Evolutionary conservation across 768 basidiomycete genomes (phyloP).

Genomic region (Mycena galopus): DNA sequence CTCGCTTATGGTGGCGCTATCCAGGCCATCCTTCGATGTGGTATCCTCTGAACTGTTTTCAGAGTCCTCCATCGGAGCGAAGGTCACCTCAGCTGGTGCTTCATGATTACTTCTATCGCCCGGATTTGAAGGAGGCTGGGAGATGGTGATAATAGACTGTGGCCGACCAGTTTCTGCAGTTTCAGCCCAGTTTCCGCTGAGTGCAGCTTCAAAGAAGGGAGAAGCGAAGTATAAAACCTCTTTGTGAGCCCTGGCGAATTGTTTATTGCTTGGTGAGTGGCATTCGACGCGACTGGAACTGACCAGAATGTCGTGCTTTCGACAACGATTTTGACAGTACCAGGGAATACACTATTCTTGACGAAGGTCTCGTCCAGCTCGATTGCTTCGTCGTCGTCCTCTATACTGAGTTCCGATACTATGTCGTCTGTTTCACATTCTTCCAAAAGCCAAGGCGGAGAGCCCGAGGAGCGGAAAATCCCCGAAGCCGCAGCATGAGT

Average conservation of each 20-base stretch:
- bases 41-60: slow-evolving; percentile 60
- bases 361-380: slow-evolving; percentile 88
- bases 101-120: slow-evolving; percentile 59
- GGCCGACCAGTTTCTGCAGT: slow-evolving; percentile 89
- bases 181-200: slow-evolving; percentile 94
- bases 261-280: slow-evolving; percentile 7
- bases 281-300: slow-evolving; percentile 43
- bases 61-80: slow-evolving; percentile 69
- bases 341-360: slow-evolving; percentile 75
- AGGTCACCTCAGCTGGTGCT: slow-evolving; percentile 67
- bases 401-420: slow-evolving; percentile 76
- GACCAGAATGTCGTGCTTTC: slow-evolving; percentile 93
- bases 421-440: slow-evolving; percentile 80
- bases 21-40: slow-evolving; percentile 50
- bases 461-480: slow-evolving; percentile 84
- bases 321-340: slow-evolving; percentile 92
- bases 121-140: slow-evolving; percentile 75
- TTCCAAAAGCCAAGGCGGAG: slow-evolving; percentile 84
- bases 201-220: slow-evolving; percentile 93
- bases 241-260: slow-evolving; percentile 82
- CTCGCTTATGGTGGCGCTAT: slow-evolving; percentile 42
- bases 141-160: slow-evolving; percentile 85
- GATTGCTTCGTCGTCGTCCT: slow-evolving; percentile 77
- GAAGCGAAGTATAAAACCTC: slow-evolving; percentile 93
- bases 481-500: slow-evolving; percentile 91